A percentile compares a stretch with the other conserved stretches of the same genome.
Evolutionary conservation across 2,329 filamentous ascomycete genomes (phyloP).

Genomic region (Venturia effusa): DNA sequence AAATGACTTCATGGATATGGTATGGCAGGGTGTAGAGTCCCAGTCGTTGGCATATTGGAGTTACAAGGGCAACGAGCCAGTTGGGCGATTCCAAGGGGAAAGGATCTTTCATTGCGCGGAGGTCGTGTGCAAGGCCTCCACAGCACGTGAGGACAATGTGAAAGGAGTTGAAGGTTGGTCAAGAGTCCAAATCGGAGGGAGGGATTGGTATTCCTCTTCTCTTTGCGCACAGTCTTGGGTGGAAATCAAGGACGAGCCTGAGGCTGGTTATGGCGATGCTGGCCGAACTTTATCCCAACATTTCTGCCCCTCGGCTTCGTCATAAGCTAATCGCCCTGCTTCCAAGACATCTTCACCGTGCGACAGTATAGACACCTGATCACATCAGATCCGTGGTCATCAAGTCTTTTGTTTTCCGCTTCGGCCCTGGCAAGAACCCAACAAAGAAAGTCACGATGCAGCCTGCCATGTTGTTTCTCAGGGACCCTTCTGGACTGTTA

Average conservation of each 20-base stretch:
- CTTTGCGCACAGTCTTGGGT: neutral
- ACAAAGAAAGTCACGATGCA: neutral
- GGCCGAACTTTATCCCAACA: neutral
- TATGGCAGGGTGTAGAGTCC: conserved; percentile 56
- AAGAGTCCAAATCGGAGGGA: neutral
- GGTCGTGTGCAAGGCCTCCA: neutral
- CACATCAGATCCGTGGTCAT: neutral
- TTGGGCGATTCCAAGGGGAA: conserved; percentile 53
- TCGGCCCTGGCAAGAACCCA: neutral
- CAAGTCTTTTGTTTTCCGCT: too few relatives aligned
- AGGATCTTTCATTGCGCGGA: conserved; percentile 54
- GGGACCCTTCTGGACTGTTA: neutral
- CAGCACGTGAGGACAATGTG: neutral
- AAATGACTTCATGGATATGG: conserved; percentile 66
- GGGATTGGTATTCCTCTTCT: neutral
- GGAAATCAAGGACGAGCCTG: neutral
- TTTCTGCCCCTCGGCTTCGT: neutral
- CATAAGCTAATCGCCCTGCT: neutral
- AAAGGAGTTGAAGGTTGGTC: neutral
- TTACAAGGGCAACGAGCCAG: conserved; percentile 42
- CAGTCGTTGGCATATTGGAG: conserved; percentile 54
- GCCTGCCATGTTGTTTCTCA: neutral
- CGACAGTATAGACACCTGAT: neutral
- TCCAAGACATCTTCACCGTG: neutral
- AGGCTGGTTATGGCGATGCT: neutral